Percentiles rank a stretch among this genome's conserved stretches.
These are phyloP conservation scores for Mucor saturninus DNA, from an alignment of 371 early-diverging fungal species.

Conservation along the genomic window DNA sequence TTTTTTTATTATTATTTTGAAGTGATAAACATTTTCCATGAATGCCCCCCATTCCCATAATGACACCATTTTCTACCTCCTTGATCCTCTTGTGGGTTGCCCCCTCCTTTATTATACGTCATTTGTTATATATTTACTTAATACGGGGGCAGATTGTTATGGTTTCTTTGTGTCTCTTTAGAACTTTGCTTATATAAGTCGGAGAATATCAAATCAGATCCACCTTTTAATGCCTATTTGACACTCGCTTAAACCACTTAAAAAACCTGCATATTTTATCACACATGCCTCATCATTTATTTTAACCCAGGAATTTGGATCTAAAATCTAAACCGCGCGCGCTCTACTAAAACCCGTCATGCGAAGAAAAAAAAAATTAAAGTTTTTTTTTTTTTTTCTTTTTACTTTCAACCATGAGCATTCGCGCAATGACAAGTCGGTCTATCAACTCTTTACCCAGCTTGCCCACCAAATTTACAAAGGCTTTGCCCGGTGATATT, in stretches of 20 bases:
- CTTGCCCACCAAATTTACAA: constrained; percentile 40
- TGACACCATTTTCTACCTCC: constrained; percentile 3
- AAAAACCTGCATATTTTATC: too few relatives aligned
- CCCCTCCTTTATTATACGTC: neutral
- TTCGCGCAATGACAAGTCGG: constrained; percentile 12
- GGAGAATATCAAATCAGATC: too few relatives aligned
- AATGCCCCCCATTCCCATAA: neutral
- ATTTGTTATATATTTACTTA: constrained; percentile 1
- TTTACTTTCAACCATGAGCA: neutral
- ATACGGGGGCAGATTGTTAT: neutral
- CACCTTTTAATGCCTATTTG: too few relatives aligned
- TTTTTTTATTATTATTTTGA: neutral
- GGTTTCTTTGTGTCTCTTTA: neutral
- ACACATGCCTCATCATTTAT: too few relatives aligned
- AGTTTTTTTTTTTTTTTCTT: neutral
- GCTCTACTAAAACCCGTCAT: too few relatives aligned
- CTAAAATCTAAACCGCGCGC: too few relatives aligned
- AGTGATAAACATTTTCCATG: neutral
- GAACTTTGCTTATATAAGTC: too few relatives aligned
- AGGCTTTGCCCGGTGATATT: constrained; percentile 36
- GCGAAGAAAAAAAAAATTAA: neutral
- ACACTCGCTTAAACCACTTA: too few relatives aligned
- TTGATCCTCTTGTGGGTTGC: neutral
- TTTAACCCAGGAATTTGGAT: too few relatives aligned
- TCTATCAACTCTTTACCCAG: constrained; percentile 31